Evolutionary conservation across 345 rosid genomes (phyloP).

Genomic region (Physaria fendleri): DNA sequence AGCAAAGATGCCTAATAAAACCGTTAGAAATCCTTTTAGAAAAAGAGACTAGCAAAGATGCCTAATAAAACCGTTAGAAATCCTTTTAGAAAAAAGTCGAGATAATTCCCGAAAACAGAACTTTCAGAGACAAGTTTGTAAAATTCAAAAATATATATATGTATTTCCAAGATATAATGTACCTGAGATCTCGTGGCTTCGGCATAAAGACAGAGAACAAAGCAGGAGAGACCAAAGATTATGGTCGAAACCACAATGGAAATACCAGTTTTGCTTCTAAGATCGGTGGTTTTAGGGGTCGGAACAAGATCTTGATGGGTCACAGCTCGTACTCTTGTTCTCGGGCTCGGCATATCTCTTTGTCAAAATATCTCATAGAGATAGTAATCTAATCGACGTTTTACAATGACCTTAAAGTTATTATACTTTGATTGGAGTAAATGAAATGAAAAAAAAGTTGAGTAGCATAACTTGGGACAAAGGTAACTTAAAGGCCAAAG

Average conservation of each 20-base stretch:
- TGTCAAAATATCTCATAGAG: slow-evolving; percentile 5
- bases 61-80: no score
- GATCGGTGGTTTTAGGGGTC: slow-evolving; percentile 39
- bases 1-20: no score
- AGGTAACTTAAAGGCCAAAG: slow-evolving; percentile 88
- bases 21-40: no score
- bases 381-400: not conserved
- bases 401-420: slow-evolving; percentile 7
- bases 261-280: slow-evolving; percentile 65
- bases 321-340: slow-evolving; percentile 51
- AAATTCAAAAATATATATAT: no score
- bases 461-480: slow-evolving; percentile 63
- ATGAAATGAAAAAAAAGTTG: slow-evolving; percentile 14
- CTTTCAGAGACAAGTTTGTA: no score
- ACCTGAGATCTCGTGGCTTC: slow-evolving; percentile 94
- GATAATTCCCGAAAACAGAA: no score
- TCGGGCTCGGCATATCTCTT: slow-evolving; percentile 36
- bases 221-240: slow-evolving; percentile 66
- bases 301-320: slow-evolving; percentile 87
- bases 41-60: no score
- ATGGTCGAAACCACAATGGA: slow-evolving; percentile 47
- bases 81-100: no score
- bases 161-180: not conserved
- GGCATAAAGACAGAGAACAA: slow-evolving; percentile 71
- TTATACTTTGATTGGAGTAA: not conserved